Evolutionary conservation across 1,284 basidiomycete genomes (phyloP).

Genomic region (Ceratobasidium sp.): DNA sequence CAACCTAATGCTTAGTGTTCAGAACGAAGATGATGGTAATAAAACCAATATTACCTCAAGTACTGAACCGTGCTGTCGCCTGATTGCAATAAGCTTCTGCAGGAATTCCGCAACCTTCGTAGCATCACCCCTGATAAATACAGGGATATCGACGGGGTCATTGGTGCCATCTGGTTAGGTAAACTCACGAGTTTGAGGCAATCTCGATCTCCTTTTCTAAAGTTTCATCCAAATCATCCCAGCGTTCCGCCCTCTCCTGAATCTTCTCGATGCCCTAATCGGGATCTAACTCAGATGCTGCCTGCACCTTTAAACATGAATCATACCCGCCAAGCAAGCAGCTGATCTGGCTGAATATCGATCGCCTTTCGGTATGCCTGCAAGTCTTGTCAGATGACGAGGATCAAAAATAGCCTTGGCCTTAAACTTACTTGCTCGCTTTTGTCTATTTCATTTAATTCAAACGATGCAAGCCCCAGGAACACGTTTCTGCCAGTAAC

Average conservation of each 20-base stretch:
- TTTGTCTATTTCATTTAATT: conserved; percentile 69
- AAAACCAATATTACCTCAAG: conserved; percentile 57
- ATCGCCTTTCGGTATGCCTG: conserved; percentile 80
- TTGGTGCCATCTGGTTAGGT: not conserved
- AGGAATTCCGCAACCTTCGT: conserved; percentile 78
- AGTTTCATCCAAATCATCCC: conserved; percentile 64
- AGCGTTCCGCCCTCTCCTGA: conserved; percentile 67
- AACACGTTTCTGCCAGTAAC: conserved; percentile 70
- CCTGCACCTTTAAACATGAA: not conserved
- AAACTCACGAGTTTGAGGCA: conserved; percentile 62
- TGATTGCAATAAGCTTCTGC: conserved; percentile 74
- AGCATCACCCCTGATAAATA: conserved; percentile 67
- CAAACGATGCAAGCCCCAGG: conserved; percentile 74
- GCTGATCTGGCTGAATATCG: conserved; percentile 64
- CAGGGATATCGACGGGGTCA: not conserved
- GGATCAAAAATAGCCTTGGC: conserved; percentile 25
- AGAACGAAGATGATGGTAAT: not conserved
- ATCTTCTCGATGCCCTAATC: conserved; percentile 72
- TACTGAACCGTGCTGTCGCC: conserved; percentile 65
- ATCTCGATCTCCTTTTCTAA: conserved; percentile 62
- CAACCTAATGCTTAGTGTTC: conserved; percentile 58
- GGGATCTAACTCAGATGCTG: conserved; percentile 3
- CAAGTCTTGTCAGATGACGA: conserved; percentile 35
- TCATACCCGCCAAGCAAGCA: conserved; percentile 77
- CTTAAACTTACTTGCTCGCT: conserved; percentile 74